Evolutionary conservation across 352 stramenopile genomes (phyloP), one percentile per base, ranked within the genome.

Genomic region (Phytophthora pluvialis): DNA sequence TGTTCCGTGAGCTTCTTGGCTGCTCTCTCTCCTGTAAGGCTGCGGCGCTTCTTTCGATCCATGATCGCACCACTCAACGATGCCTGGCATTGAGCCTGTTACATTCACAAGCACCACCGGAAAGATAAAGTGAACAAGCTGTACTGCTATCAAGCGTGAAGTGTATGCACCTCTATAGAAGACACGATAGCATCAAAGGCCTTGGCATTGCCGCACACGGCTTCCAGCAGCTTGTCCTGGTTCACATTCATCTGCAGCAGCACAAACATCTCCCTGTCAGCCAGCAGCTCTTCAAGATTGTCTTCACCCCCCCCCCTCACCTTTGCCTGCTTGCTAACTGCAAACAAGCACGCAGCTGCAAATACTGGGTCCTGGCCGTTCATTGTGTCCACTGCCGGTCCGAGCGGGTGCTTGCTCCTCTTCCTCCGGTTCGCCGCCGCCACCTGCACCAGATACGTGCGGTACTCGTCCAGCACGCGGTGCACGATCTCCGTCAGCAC

Each of bases 171-270:
- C 67, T 93, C 81, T 38, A 93, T 84, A 29, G 81, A 89, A 7
- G 77, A 81, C 16, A 93, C 79, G 46, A 93, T 86, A 0, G 80
- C 70, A 18, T 89, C 80, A 26, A 93, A 93, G 10, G 69, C 66
- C 35, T 77, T 85, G 18, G 75, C 67, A 56, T 86, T 88, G 8
- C 77, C 84, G 36, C 80, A 90, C 26, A 90, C 77, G 13, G 77
- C 74, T 25, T 81, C 73, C 8, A 91, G 40, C n/a, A 93, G 55
- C 49, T 75, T 87, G 12, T 58, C 62, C 40, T 80, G 81, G 44
- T 91, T 81, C 29, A 93, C 68, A 40, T 80, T 78, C 45, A 91
- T 72, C 75, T 91, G 26, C 53, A 64, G 15, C 31, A 50, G 3
- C 31, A 44, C 12, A 49, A 42, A 33, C 31, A 43, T 28, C 29